Percentiles rank a stretch among this genome's conserved stretches.
Evolutionary conservation across 805 yeast species (phyloP).

Genomic region (Tetrapisispora taiwanensis): DNA sequence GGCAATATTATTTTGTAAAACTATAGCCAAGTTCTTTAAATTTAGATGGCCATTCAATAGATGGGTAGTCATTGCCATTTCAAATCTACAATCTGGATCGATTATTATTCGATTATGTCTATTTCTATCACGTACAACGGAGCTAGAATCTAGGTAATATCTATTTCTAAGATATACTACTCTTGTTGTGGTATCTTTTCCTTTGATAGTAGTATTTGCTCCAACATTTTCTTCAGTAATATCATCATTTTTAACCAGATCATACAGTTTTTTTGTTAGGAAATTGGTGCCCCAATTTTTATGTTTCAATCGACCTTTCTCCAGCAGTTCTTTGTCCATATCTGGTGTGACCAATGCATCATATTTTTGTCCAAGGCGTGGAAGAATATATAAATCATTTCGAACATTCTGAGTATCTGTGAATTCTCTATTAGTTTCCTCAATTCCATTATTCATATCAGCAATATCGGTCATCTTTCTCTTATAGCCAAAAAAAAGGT

Average conservation of each 20-base stretch:
- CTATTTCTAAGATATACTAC: constrained; percentile 16
- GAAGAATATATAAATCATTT: neutral
- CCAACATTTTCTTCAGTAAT: constrained; percentile 3
- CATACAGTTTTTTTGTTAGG: constrained; percentile 21
- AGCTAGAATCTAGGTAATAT: constrained; percentile 15
- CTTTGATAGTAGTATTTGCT: neutral
- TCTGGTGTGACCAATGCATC: constrained; percentile 9
- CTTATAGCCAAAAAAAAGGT: too few species aligned
- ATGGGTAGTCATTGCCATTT: constrained; percentile 24
- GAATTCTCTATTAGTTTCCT: too few species aligned
- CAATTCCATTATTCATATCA: too few species aligned
- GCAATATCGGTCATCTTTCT: too few species aligned
- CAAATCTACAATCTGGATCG: constrained; percentile 23
- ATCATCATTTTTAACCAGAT: constrained; percentile 14
- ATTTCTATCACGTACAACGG: constrained; percentile 17
- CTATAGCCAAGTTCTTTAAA: constrained; percentile 9
- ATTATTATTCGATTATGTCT: constrained; percentile 18
- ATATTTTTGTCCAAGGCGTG: constrained; percentile 12
- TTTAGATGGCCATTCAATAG: constrained; percentile 23
- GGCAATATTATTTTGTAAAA: constrained; percentile 14
- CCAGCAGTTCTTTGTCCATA: constrained; percentile 12
- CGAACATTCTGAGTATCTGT: neutral
- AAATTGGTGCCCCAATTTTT: neutral
- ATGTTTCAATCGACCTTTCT: constrained; percentile 14
- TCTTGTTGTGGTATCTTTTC: constrained; percentile 9